Conservation (phyloP, 1,284 basidiomycete genomes). For the Leccinum subrobustum region DNA sequence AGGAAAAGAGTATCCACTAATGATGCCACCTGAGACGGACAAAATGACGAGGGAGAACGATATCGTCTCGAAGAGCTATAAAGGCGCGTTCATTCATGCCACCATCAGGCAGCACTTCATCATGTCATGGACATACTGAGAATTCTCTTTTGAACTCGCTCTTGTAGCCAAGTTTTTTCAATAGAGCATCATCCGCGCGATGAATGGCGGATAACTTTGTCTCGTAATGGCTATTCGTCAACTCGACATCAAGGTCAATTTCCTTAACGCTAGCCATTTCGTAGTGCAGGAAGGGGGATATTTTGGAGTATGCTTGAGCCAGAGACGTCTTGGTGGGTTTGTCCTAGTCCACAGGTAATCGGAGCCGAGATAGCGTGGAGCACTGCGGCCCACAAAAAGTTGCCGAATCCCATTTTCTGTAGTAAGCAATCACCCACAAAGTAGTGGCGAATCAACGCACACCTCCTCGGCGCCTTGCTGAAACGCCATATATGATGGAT, state of each 20-base stretch:
- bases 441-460: no score
- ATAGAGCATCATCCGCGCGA: constrained; percentile 48
- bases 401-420: not conserved
- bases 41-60: constrained; percentile 70
- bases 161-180: constrained; percentile 69
- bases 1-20: constrained; percentile 60
- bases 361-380: not conserved
- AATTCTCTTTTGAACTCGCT: constrained; percentile 73
- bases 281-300: not conserved
- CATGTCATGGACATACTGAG: constrained; percentile 41
- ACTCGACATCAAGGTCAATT: constrained; percentile 2
- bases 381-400: not conserved
- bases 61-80: constrained; percentile 55
- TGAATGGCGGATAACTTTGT: constrained; percentile 9
- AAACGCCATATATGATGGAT: no score
- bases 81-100: not conserved
- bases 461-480: no score
- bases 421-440: no score
- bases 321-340: not conserved
- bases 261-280: constrained; percentile 12
- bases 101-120: not conserved
- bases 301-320: not conserved
- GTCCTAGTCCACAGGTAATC: no score
- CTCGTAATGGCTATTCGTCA: constrained; percentile 1
- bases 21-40: constrained; percentile 64